Evolutionary conservation across 192 early-diverging fungal genomes (phyloP), one percentile per base, ranked within the genome.

Genomic region (Obelidium mucronatum): DNA sequence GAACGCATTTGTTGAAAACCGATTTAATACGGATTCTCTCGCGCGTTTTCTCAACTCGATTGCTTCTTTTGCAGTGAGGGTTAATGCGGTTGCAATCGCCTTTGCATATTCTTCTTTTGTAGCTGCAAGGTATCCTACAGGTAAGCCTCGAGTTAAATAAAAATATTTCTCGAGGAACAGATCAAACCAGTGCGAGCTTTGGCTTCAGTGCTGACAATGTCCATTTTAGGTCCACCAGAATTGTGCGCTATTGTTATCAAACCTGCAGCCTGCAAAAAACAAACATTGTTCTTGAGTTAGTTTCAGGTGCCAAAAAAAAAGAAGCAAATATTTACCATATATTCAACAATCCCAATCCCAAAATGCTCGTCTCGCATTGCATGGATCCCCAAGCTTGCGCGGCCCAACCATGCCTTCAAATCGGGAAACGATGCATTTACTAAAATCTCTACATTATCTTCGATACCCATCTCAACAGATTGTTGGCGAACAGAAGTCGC

Each of bases 291-390:
- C 51, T 6, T 2, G 6, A 68, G 3, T 37, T 36, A 74, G 34
- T 75, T 37, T 65, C 15, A 13, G 13, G 33, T 61, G 39, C 39
- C 22, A 65, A 65, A 52, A 52, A 28, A 1, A 8, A 75, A 30
- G 26, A 24, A 37, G 42, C 75, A 36, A 15, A 56, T 11, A 42
- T 30, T 74, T 87, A 94, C 95, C 97, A 99, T 98, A 78, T 96
- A 98, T 79, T 99, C 98, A 1, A 99, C 94, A 54, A 98, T 89
- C 34, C 93, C 92, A 71, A 99, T 99, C 3, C 98, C 98, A 87
- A 99, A 99, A 77, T 99, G 98, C 80, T 99, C 98, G 76, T 99
- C 93, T 76, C 87, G 87, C 98, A 99, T 99, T 17, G 97, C 95
- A 78, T 98, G 97, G 17, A 99, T 54, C 3, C 97, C 98, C 59